Evolutionary conservation across 139 green algal genomes (phyloP).

Genomic region (Coelastrella sp.): DNA sequence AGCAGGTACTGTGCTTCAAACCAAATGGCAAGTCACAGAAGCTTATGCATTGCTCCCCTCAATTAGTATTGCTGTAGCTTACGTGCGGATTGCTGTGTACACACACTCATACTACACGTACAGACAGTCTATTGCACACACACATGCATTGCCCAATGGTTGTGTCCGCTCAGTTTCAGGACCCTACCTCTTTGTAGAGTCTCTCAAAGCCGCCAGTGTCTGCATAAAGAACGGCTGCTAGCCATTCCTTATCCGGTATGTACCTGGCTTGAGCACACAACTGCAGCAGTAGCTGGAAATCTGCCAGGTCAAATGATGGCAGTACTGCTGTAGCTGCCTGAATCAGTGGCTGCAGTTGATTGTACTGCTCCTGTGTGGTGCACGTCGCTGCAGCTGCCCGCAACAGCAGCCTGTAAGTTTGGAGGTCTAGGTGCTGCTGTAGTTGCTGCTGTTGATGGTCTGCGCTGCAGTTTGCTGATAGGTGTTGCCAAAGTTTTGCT

Average conservation of each 20-base stretch:
- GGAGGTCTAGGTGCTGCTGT: background rate
- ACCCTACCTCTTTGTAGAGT: background rate
- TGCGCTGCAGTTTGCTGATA: background rate
- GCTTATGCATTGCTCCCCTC: no score
- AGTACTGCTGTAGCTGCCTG: background rate
- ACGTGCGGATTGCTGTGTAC: no score
- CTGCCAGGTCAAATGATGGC: background rate
- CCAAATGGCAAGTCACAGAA: no score
- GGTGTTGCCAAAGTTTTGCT: conserved; percentile 22
- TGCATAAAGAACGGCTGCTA: conserved; percentile 20
- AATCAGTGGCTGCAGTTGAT: conserved; percentile 1
- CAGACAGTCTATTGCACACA: no score
- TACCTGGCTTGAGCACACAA: conserved; percentile 24
- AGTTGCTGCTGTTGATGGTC: background rate
- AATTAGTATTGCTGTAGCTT: no score
- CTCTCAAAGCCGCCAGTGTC: conserved; percentile 34
- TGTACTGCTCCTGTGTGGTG: conserved; percentile 17
- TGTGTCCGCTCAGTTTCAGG: no score
- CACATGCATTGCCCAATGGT: no score
- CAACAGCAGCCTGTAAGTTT: background rate
- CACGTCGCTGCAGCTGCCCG: background rate
- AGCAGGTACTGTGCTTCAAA: no score
- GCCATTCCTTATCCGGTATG: conserved; percentile 35
- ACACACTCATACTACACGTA: no score
- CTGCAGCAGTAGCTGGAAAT: conserved; percentile 33